phyloP scores from a whole-genome alignment of 2,329 filamentous ascomycete genomes.

The Botrytis porri region DNA sequence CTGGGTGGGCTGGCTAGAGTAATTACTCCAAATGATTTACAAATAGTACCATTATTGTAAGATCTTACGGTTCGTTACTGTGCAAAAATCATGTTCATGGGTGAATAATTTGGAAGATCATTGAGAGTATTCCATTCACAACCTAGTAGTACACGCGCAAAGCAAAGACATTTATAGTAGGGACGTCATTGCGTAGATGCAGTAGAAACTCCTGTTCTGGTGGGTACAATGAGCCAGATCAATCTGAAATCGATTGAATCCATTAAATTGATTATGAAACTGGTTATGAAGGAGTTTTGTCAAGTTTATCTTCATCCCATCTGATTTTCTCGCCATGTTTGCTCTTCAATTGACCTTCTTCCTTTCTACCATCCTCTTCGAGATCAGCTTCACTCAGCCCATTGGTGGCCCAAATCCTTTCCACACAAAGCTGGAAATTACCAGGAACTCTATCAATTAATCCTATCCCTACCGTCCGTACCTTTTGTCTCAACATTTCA shows the following conservation, averaged over 20 bases:
- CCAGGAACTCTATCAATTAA: slow-evolving; percentile 86
- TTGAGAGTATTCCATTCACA: not conserved
- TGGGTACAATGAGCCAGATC: not conserved
- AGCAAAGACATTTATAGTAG: not conserved
- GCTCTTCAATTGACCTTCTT: slow-evolving; percentile 42
- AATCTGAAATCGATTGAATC: not conserved
- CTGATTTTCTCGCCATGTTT: slow-evolving; percentile 45
- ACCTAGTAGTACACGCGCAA: not conserved
- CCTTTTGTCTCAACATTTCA: slow-evolving; percentile 81
- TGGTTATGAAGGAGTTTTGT: not conserved
- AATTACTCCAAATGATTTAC: not conserved
- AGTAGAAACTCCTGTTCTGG: not conserved
- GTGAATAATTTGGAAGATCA: not conserved
- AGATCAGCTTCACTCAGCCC: slow-evolving; percentile 28
- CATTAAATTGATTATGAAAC: not conserved
- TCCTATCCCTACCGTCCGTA: slow-evolving; percentile 81
- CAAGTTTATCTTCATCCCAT: slow-evolving; percentile 39
- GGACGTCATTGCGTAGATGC: not conserved
- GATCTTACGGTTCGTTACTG: not conserved
- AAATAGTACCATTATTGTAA: not conserved
- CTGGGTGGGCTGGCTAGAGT: not conserved
- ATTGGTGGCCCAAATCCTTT: slow-evolving; percentile 90
- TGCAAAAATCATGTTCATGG: not conserved
- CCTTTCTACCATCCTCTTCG: slow-evolving; percentile 34
- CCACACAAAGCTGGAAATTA: slow-evolving; percentile 81